These are phyloP conservation scores for Arthromyces matolae DNA, from an alignment of 768 basidiomycete species.

Conservation along the genomic window DNA sequence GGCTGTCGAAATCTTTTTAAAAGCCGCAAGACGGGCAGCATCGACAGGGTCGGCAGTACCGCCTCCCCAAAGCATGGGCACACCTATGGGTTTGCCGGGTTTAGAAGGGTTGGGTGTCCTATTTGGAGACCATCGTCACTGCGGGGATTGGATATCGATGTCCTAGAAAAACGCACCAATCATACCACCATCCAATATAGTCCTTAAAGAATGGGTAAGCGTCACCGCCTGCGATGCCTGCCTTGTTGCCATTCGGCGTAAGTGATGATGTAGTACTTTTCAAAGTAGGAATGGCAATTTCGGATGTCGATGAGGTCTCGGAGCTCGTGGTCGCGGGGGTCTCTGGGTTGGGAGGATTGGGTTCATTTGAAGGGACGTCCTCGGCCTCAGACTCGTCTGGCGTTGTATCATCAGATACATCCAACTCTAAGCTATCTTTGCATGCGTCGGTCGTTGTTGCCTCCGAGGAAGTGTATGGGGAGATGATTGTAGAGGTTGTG, in stretches of 20 bases:
- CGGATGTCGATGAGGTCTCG: slow-evolving; percentile 3
- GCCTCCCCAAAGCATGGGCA: slow-evolving; percentile 48
- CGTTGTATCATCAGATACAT: neutral
- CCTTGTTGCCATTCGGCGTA: slow-evolving; percentile 43
- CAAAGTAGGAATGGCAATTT: slow-evolving; percentile 9
- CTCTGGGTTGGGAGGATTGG: neutral
- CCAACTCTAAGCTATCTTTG: neutral
- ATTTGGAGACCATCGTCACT: neutral
- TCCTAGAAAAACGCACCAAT: slow-evolving; percentile 31
- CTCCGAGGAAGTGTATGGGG: neutral
- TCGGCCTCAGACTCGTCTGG: neutral
- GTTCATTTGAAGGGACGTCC: neutral
- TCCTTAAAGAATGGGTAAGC: slow-evolving; percentile 35
- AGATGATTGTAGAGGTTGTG: slow-evolving; percentile 1
- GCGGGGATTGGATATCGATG: no score
- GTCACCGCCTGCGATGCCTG: slow-evolving; percentile 44
- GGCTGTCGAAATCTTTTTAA: slow-evolving; percentile 29
- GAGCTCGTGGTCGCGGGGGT: neutral
- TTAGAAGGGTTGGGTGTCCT: slow-evolving; percentile 41
- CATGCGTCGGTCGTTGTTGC: neutral
- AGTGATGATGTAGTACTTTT: slow-evolving; percentile 17
- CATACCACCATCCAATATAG: slow-evolving; percentile 50
- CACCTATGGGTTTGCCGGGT: slow-evolving; percentile 35
- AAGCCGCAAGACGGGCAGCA: slow-evolving; percentile 33
- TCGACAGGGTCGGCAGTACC: slow-evolving; percentile 38